These are phyloP conservation scores for Myochromella boudieri DNA, from an alignment of 768 basidiomycete species.

Conservation along the genomic window DNA sequence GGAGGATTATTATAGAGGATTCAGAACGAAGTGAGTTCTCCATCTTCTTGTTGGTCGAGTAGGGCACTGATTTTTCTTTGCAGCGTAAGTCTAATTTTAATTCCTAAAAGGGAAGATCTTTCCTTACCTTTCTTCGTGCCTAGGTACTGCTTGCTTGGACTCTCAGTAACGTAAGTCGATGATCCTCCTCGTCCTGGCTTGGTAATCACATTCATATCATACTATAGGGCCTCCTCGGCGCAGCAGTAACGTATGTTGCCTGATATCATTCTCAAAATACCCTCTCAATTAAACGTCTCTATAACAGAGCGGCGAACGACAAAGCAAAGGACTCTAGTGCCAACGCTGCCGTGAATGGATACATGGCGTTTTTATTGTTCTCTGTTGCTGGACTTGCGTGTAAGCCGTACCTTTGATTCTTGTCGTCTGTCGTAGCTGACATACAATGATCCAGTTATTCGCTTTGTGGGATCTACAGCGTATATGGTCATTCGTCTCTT, in stretches of 20 bases:
- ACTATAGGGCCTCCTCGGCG: conserved; percentile 64
- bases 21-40: conserved; percentile 79
- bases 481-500: conserved; percentile 89
- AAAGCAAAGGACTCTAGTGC: conserved; percentile 49
- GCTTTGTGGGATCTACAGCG: conserved; percentile 77
- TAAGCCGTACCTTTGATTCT: conserved; percentile 43
- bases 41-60: background rate
- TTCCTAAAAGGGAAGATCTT: background rate
- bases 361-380: conserved; percentile 87
- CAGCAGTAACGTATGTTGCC: conserved; percentile 63
- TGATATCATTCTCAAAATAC: background rate
- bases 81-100: conserved; percentile 24
- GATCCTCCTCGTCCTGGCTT: background rate
- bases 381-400: conserved; percentile 87
- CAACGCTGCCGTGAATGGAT: conserved; percentile 67
- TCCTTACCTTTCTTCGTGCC: conserved; percentile 19
- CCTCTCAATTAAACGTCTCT: background rate
- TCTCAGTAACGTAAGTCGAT: conserved; percentile 66
- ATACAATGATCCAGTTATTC: conserved; percentile 56
- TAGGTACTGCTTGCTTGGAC: conserved; percentile 86
- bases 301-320: conserved; percentile 43
- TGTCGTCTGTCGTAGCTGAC: background rate
- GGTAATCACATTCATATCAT: conserved; percentile 1
- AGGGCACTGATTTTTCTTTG: conserved; percentile 13
- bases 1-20: conserved; percentile 86